Percentiles rank a stretch among this genome's conserved stretches.
These are phyloP conservation scores for Salmacisia buchloeana DNA, from an alignment of 1,284 basidiomycete genomes.

Conservation along the genomic window DNA sequence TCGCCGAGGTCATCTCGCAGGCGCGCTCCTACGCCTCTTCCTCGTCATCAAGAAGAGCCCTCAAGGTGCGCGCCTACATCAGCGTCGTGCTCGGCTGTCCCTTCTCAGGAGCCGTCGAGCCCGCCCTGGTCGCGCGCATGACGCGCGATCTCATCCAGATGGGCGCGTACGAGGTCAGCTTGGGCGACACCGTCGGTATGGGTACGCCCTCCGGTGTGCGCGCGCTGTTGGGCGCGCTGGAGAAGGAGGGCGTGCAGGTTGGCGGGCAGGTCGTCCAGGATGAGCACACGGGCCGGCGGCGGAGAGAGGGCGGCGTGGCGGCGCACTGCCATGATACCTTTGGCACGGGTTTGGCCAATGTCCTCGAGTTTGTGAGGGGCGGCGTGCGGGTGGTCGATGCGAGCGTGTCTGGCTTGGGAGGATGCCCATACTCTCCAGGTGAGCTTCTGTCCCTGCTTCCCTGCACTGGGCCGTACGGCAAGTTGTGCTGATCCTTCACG, in stretches of 20 bases:
- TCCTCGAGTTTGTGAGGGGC: slow-evolving; percentile 52
- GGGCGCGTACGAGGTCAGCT: slow-evolving; percentile 87
- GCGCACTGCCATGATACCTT: slow-evolving; percentile 83
- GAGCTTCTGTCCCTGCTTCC: neutral
- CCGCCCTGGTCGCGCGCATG: slow-evolving; percentile 64
- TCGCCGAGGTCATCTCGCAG: slow-evolving; percentile 62
- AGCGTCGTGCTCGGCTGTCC: slow-evolving; percentile 71
- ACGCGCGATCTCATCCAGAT: slow-evolving; percentile 70
- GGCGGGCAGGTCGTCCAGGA: neutral
- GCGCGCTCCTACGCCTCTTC: slow-evolving; percentile 62
- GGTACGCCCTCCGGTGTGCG: slow-evolving; percentile 69
- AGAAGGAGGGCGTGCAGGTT: neutral
- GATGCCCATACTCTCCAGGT: slow-evolving; percentile 93
- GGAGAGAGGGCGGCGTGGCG: slow-evolving; percentile 12
- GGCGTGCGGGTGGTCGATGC: slow-evolving; percentile 57
- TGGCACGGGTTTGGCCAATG: slow-evolving; percentile 63
- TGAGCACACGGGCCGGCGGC: neutral
- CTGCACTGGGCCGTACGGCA: slow-evolving; percentile 61
- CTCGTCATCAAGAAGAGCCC: too few relatives aligned
- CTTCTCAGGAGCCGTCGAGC: slow-evolving; percentile 72
- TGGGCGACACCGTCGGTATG: slow-evolving; percentile 86
- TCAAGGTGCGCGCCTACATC: slow-evolving; percentile 79
- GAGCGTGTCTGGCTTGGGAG: slow-evolving; percentile 80
- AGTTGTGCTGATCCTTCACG: slow-evolving; percentile 78
- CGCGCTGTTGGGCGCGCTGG: slow-evolving; percentile 60